phyloP scores from a whole-genome alignment of 1,139 yeast genomes.

The Candida sp. region DNA sequence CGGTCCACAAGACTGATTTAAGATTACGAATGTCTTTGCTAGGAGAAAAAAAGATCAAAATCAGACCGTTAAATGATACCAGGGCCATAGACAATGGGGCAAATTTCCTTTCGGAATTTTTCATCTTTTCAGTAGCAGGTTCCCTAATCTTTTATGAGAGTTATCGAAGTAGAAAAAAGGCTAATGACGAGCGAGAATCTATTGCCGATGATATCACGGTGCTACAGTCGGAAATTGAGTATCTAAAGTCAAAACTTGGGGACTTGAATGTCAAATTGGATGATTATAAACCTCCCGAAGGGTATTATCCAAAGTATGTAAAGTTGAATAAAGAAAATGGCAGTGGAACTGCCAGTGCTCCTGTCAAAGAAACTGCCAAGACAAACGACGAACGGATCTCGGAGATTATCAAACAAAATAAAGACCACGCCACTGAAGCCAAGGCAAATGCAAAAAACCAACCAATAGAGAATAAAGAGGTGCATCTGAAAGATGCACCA shows the following conservation, averaged over 20 bases:
- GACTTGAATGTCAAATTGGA: constrained; percentile 36
- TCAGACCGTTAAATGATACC: constrained; percentile 80
- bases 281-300: constrained; percentile 46
- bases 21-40: constrained; percentile 59
- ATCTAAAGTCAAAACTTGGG: constrained; percentile 30
- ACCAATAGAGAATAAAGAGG: too few relatives aligned
- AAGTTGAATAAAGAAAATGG: constrained; percentile 14
- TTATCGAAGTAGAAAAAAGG: constrained; percentile 65
- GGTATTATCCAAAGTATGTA: constrained; percentile 41
- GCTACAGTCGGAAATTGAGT: constrained; percentile 68
- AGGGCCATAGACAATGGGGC: constrained; percentile 87
- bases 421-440: too few relatives aligned
- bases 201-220: constrained; percentile 67
- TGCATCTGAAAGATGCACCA: too few relatives aligned
- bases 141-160: constrained; percentile 74
- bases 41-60: constrained; percentile 54
- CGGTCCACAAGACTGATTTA: constrained; percentile 66
- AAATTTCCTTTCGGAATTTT: constrained; percentile 69
- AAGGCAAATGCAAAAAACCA: too few relatives aligned
- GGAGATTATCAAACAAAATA: too few relatives aligned
- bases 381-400: too few relatives aligned
- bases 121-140: constrained; percentile 80
- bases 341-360: too few relatives aligned
- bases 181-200: constrained; percentile 55
- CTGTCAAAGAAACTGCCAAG: too few relatives aligned